These are phyloP conservation scores for Coprinopsis sp. DNA, from an alignment of 768 basidiomycete genomes.

Conservation along the genomic window DNA sequence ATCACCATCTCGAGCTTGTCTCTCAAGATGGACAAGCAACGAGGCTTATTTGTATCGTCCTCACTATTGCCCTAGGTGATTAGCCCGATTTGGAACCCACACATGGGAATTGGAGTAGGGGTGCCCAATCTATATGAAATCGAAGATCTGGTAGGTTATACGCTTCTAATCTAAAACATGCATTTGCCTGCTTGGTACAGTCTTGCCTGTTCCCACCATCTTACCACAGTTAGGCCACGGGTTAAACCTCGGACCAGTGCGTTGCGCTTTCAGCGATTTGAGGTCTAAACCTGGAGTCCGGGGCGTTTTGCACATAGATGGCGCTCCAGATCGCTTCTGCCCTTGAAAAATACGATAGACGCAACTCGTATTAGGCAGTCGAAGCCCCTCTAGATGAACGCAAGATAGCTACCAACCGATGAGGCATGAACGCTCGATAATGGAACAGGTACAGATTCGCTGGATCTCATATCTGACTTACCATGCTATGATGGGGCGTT, in stretches of 20 bases:
- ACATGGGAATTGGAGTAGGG: constrained; percentile 8
- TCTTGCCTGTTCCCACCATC: constrained; percentile 1
- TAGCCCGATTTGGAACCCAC: constrained; percentile 10
- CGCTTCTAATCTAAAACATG: constrained; percentile 7
- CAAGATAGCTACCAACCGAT: too few relatives aligned
- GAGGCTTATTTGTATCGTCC: constrained; percentile 12
- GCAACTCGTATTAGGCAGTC: too few relatives aligned
- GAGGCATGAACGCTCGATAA: too few relatives aligned
- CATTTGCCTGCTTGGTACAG: background rate
- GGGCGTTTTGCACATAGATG: too few relatives aligned
- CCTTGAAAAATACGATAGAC: too few relatives aligned
- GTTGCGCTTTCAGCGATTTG: too few relatives aligned
- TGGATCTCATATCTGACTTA: too few relatives aligned
- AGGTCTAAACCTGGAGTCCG: too few relatives aligned
- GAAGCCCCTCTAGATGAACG: too few relatives aligned
- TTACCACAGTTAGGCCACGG: background rate
- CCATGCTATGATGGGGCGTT: too few relatives aligned
- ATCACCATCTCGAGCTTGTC: background rate
- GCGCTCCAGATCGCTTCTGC: too few relatives aligned
- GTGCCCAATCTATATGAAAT: constrained; percentile 5
- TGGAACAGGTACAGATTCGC: too few relatives aligned
- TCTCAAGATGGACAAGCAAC: constrained; percentile 3
- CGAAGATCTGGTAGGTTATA: constrained; percentile 6
- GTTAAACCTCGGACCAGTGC: constrained; percentile 5
- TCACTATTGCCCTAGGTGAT: constrained; percentile 4